Evolutionary conservation across 352 stramenopile species (phyloP).

Genomic region (Phytophthora kernoviae): DNA sequence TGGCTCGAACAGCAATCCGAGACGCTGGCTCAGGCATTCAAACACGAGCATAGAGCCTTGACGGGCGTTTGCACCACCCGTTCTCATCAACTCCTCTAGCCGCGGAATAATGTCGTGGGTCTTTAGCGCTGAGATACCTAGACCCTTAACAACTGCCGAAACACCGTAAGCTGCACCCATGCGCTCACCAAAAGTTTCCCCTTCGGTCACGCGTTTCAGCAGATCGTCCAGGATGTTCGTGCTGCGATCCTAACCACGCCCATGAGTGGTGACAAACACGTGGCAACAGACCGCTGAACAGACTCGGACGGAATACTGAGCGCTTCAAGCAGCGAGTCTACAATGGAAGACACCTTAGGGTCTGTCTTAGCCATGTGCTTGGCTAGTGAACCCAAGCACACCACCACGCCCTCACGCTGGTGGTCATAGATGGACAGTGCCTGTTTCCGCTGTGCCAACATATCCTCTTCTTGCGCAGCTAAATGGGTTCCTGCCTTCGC

Average conservation of each 20-base stretch:
- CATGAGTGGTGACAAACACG: constrained; percentile 91
- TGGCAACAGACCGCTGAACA: constrained; percentile 92
- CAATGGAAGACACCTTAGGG: constrained; percentile 88
- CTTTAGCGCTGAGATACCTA: constrained; percentile 98
- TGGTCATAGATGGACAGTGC: constrained; percentile 78
- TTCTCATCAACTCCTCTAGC: constrained; percentile 85
- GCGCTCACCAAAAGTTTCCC: constrained; percentile 87
- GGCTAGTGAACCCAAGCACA: constrained; percentile 89
- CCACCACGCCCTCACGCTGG: constrained; percentile 89
- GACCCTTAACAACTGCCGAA: constrained; percentile 98
- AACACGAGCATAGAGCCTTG: constrained; percentile 97
- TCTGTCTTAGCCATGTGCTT: constrained; percentile 91
- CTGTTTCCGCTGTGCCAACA: constrained; percentile 36
- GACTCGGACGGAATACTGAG: constrained; percentile 93
- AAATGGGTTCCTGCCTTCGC: constrained; percentile 33
- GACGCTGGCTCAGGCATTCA: constrained; percentile 95
- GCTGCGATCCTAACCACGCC: constrained; percentile 74
- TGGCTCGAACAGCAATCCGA: constrained; percentile 98
- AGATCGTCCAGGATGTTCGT: constrained; percentile 77
- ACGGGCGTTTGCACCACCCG: constrained; percentile 73
- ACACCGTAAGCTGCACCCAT: constrained; percentile 97
- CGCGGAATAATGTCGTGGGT: constrained; percentile 97
- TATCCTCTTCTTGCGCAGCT: constrained; percentile 35
- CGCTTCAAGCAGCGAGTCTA: constrained; percentile 86
- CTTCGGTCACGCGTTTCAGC: constrained; percentile 68